phyloP scores from a whole-genome alignment of 257 asterid species.

The Capsicum rhomboideum region DNA sequence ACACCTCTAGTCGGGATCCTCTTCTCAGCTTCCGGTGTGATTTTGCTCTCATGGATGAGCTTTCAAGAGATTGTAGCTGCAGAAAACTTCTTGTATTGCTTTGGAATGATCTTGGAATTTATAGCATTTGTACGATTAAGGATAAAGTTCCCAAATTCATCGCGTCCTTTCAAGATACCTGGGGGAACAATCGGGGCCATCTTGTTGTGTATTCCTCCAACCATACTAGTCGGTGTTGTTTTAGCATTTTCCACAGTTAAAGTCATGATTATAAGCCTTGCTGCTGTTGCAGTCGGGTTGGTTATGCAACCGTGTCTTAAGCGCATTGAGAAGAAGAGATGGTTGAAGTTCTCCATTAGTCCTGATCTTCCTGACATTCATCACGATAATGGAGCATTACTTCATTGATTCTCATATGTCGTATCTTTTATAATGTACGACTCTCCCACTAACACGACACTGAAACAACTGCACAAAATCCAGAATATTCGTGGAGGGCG shows the following conservation, averaged over 20 bases:
- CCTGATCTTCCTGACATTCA: constrained; percentile 45
- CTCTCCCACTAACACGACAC: not conserved
- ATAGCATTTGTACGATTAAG: constrained; percentile 49
- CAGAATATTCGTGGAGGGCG: not conserved
- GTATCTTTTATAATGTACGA: not conserved
- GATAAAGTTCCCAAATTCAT: constrained; percentile 30
- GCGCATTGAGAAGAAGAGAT: constrained; percentile 39
- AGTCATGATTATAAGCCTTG: constrained; percentile 34
- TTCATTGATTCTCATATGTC: not conserved
- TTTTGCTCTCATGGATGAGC: constrained; percentile 59
- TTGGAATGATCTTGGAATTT: constrained; percentile 59
- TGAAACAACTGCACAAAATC: not conserved
- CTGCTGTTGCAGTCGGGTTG: constrained; percentile 39
- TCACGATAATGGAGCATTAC: not conserved
- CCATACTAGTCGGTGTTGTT: constrained; percentile 34
- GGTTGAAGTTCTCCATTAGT: constrained; percentile 45
- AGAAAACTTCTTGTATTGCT: constrained; percentile 57
- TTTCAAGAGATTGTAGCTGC: constrained; percentile 69
- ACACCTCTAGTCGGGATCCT: constrained; percentile 58
- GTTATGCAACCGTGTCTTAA: constrained; percentile 43
- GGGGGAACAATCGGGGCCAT: constrained; percentile 48
- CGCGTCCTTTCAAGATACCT: constrained; percentile 60
- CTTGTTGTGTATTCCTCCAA: constrained; percentile 47
- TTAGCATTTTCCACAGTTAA: constrained; percentile 40
- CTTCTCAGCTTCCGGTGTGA: constrained; percentile 58